Evolutionary conservation across 441 rosid species (phyloP).

Genomic region (Corymbia citriodora): DNA sequence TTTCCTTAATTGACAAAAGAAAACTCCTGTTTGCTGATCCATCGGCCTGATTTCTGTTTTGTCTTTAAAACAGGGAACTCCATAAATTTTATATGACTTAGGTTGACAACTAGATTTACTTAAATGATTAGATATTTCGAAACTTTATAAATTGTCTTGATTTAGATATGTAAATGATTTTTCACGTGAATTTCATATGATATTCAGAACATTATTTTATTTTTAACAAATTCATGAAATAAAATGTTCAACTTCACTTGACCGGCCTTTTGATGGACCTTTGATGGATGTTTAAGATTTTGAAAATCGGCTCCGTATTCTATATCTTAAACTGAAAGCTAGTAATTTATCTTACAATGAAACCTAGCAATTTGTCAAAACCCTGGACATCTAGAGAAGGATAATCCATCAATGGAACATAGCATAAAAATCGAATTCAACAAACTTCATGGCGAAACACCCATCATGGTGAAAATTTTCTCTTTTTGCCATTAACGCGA

Average conservation of each 20-base stretch:
- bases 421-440: neutral
- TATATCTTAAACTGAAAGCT: neutral
- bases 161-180: neutral
- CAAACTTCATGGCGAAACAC: neutral
- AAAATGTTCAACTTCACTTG: neutral
- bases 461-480: neutral
- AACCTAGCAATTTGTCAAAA: neutral
- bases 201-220: neutral
- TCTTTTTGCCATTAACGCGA: neutral
- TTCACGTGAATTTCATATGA: fast-evolving
- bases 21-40: neutral
- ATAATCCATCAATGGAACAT: neutral
- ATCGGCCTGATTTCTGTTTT: neutral
- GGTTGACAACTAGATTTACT: neutral
- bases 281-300: neutral
- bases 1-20: neutral
- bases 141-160: neutral
- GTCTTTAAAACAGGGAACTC: neutral
- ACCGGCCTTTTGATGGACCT: neutral
- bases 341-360: neutral
- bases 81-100: neutral
- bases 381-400: neutral
- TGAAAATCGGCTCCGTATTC: neutral
- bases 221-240: neutral
- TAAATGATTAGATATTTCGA: neutral